These are phyloP conservation scores for Sedum album DNA, from an alignment of 164 flowering plant genomes.

Conservation along the genomic window DNA sequence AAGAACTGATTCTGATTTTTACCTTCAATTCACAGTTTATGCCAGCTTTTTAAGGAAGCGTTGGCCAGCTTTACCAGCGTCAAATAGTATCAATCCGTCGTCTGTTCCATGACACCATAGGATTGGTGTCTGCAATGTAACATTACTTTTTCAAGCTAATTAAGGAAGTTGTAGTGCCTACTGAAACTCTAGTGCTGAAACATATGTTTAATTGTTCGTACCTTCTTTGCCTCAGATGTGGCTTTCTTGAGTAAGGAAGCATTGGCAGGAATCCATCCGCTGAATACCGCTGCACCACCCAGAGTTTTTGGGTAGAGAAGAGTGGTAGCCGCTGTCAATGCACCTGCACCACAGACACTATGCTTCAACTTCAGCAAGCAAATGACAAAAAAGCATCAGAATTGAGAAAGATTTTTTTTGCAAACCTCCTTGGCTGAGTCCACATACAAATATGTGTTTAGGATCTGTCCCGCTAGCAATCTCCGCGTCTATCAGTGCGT, in stretches of 20 bases:
- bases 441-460: constrained; percentile 72
- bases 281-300: constrained; percentile 88
- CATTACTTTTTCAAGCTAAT: too few species aligned
- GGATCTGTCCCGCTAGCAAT: constrained; percentile 68
- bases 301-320: constrained; percentile 76
- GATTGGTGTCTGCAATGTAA: too few species aligned
- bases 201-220: too few species aligned
- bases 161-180: too few species aligned
- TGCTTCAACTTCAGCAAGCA: not conserved
- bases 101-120: too few species aligned
- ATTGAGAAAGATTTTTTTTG: not conserved
- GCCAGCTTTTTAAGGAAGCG: too few species aligned
- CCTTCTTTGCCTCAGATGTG: constrained; percentile 68
- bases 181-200: too few species aligned
- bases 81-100: too few species aligned
- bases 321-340: constrained; percentile 85
- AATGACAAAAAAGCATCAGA: not conserved
- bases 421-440: constrained; percentile 97
- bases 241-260: constrained; percentile 43
- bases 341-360: constrained; percentile 43
- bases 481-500: constrained; percentile 83
- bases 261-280: constrained; percentile 91
- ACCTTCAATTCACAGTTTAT: too few species aligned
- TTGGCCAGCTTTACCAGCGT: too few species aligned
- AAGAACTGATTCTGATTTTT: too few species aligned